Evolutionary conservation across 73 alveolate species (phyloP).

Genomic region (Paramecium tetraurelia): DNA sequence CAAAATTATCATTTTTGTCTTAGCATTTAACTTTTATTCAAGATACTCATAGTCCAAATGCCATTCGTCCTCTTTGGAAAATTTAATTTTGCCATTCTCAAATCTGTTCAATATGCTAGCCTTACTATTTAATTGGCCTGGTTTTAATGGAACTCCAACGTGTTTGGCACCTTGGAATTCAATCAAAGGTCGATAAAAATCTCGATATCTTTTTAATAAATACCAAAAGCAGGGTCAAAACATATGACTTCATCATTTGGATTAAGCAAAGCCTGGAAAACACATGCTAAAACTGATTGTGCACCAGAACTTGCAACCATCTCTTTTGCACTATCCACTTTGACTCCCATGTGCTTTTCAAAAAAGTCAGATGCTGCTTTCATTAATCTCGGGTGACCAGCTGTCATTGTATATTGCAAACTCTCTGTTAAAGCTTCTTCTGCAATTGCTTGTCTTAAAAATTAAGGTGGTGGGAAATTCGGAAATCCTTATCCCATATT

Average conservation of each 20-base stretch:
- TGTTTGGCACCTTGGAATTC: conserved; percentile 49
- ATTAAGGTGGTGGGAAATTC: conserved; percentile 54
- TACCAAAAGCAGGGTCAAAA: conserved; percentile 62
- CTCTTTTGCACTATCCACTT: conserved; percentile 6
- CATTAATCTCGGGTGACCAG: conserved; percentile 39
- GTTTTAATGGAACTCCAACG: conserved; percentile 51
- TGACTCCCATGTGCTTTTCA: neutral
- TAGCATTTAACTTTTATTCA: conserved; percentile 64
- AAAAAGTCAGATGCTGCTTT: conserved; percentile 33
- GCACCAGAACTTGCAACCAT: conserved; percentile 57
- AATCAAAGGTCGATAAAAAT: conserved; percentile 56
- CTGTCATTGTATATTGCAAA: conserved; percentile 28
- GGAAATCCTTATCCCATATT: conserved; percentile 61
- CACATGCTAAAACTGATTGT: neutral
- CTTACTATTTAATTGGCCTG: conserved; percentile 15
- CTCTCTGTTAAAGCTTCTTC: conserved; percentile 23
- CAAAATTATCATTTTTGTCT: conserved; percentile 75
- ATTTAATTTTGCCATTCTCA: neutral
- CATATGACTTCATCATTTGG: conserved; percentile 56
- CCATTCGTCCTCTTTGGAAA: conserved; percentile 59
- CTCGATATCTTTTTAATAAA: neutral
- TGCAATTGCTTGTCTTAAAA: conserved; percentile 31
- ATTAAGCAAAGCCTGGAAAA: neutral
- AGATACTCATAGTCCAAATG: conserved; percentile 68
- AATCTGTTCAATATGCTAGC: conserved; percentile 12